A percentile compares a stretch with the other conserved stretches of the same genome.
These are phyloP conservation scores for Rubroboletus satanas DNA, from an alignment of 768 basidiomycete species.

Conservation along the genomic window DNA sequence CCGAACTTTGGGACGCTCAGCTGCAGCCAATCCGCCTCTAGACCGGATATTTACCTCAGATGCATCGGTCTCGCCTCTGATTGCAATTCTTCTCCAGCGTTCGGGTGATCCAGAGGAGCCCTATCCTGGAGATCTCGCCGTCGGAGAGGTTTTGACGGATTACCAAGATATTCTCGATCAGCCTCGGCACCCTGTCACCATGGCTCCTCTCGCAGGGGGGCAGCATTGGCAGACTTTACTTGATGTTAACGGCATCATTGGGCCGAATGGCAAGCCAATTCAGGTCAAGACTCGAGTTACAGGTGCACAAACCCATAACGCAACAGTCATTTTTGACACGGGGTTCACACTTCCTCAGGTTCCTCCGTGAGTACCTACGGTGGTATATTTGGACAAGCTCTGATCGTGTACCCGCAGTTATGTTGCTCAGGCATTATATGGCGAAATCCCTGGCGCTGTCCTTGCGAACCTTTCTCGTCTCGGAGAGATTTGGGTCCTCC, in stretches of 20 bases:
- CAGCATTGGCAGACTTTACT: conserved; percentile 68
- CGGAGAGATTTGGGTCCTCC: conserved; percentile 55
- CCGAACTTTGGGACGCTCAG: conserved; percentile 30
- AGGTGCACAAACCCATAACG: conserved; percentile 40
- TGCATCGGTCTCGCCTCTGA: conserved; percentile 51
- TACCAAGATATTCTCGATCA: conserved; percentile 48
- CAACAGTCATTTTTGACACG: conserved; percentile 63
- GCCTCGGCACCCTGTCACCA: conserved; percentile 48
- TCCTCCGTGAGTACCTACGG: conserved; percentile 36
- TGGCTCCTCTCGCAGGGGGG: conserved; percentile 34
- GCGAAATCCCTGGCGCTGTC: conserved; percentile 49
- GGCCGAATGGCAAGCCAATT: conserved; percentile 53
- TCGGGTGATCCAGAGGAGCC: conserved; percentile 47
- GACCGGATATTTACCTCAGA: conserved; percentile 65
- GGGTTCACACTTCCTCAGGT: conserved; percentile 69
- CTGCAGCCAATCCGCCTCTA: conserved; percentile 50
- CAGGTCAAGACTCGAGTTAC: conserved; percentile 43
- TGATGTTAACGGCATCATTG: conserved; percentile 59
- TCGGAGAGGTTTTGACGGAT: conserved; percentile 53
- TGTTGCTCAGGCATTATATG: conserved; percentile 61
- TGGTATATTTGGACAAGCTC: conserved; percentile 11
- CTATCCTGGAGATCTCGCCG: conserved; percentile 58
- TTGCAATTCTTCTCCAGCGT: conserved; percentile 64
- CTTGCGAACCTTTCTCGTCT: conserved; percentile 37
- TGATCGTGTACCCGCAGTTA: conserved; percentile 30